Conservation (phyloP, 495 filamentous ascomycete genomes). For the Daldinia vernicosa region DNA sequence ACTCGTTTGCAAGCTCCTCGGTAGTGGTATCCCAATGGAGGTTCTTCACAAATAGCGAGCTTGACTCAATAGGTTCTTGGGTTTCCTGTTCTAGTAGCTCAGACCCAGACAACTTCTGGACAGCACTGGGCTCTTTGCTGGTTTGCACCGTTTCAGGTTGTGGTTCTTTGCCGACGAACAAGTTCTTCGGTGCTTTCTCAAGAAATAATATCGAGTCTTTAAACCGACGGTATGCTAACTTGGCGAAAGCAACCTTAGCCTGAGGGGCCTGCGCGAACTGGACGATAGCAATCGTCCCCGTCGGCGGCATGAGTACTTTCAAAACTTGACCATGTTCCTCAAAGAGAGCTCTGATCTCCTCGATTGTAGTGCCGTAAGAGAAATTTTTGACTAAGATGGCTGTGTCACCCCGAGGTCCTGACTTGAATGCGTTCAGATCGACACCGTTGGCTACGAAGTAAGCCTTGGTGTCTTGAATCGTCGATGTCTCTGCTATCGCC, state of each 20-base stretch:
- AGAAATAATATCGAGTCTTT: conserved; percentile 92
- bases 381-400: conserved; percentile 96
- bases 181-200: conserved; percentile 87
- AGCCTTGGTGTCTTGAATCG: conserved; percentile 94
- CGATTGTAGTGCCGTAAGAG: conserved; percentile 76
- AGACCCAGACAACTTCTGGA: conserved; percentile 54
- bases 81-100: conserved; percentile 67
- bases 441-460: conserved; percentile 90
- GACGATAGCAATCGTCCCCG: conserved; percentile 90
- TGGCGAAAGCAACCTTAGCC: conserved; percentile 80
- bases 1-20: conserved; percentile 73
- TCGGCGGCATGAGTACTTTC: conserved; percentile 87
- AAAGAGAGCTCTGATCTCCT: conserved; percentile 72
- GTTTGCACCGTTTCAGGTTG: conserved; percentile 18
- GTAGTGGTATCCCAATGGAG: conserved; percentile 91
- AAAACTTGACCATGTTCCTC: conserved; percentile 77
- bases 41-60: conserved; percentile 91
- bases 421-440: conserved; percentile 89
- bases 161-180: conserved; percentile 67
- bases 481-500: conserved; percentile 93
- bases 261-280: conserved; percentile 81
- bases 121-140: conserved; percentile 44
- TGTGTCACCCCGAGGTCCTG: conserved; percentile 80
- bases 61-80: conserved; percentile 66
- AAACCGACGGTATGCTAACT: conserved; percentile 85